Evolutionary conservation across 2,329 filamentous ascomycete genomes (phyloP), one percentile per base, ranked within the genome.

Genomic region (Xylariales sp.): DNA sequence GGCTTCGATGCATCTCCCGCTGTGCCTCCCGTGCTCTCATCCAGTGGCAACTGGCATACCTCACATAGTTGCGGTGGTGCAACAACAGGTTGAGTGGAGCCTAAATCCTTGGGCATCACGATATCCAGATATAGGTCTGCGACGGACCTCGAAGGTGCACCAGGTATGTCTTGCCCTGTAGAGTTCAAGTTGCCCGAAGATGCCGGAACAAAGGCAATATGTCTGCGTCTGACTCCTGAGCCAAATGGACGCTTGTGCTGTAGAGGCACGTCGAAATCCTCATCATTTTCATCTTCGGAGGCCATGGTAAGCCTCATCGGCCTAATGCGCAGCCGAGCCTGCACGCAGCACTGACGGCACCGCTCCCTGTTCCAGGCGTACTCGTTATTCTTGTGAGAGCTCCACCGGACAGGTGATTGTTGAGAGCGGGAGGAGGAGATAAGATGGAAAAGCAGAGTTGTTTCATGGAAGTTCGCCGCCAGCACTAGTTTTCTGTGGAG

Each of bases 51-150:
- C n/a, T 67, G 69, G 64, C 80, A 85, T 45, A 81, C 65, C 41
- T 75, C 66, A 56, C 81, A 85, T 39, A 68, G 50, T 16, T 51
- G 42, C n/a, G 50, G 42, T 10, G 52, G 41, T 7, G 48, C 43
- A 18, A 49, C 41, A 40, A 37, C 3, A 28, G 35, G 47, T 9
- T 14, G 50, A 16, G 21, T 44, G 12, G 42, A 29, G 10, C 39
- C 46, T 19, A 47, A 46, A 11, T 27, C 44, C 27, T 69, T 68
- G 1, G 70, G 68, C n/a, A 86, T 64, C 15, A 88, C 84, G 44
- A 88, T 72, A 45, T 73, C 77, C 19, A 86, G 71, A 51, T 88
- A 88, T 33, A 78, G 63, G 42, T 86, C 78, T 1, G 77, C 71
- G 24, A 77, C 58, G 5, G 62, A 62, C 5, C 46, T 51, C 12